Evolutionary conservation across 495 filamentous ascomycete genomes (phyloP).

Genomic region (Trichoderma erinaceum): DNA sequence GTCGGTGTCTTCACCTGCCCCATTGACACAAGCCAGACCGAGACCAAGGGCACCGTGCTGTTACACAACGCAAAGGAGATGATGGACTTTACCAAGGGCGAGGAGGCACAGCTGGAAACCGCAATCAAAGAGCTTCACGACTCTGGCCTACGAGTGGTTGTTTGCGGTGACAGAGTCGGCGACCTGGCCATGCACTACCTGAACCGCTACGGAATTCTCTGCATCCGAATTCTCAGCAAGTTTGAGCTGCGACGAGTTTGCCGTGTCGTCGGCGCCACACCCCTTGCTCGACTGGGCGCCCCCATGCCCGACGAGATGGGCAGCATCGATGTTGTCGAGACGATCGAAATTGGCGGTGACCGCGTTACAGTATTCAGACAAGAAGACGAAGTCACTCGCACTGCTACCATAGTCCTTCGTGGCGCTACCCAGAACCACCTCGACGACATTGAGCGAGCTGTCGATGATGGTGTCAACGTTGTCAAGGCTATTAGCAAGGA

Average conservation of each 20-base stretch:
- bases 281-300: slow-evolving; percentile 88
- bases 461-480: slow-evolving; percentile 97
- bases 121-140: slow-evolving; percentile 94
- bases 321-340: slow-evolving; percentile 89
- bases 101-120: slow-evolving; percentile 84
- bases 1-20: slow-evolving; percentile 96
- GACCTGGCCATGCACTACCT: slow-evolving; percentile 97
- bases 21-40: slow-evolving; percentile 91
- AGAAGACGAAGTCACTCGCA: slow-evolving; percentile 85
- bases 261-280: slow-evolving; percentile 93
- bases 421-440: slow-evolving; percentile 97
- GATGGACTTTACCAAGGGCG: slow-evolving; percentile 95
- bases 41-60: slow-evolving; percentile 99
- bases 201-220: slow-evolving; percentile 90
- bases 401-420: slow-evolving; percentile 89
- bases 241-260: slow-evolving; percentile 92
- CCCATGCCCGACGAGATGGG: slow-evolving; percentile 99
- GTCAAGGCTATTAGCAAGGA: slow-evolving; percentile 98
- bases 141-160: slow-evolving; percentile 82
- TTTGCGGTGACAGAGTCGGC: slow-evolving; percentile 86
- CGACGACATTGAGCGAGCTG: slow-evolving; percentile 93
- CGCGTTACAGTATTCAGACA: slow-evolving; percentile 98
- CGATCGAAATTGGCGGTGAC: slow-evolving; percentile 96
- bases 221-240: slow-evolving; percentile 97
- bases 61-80: slow-evolving; percentile 97